phyloP scores from a whole-genome alignment of 495 filamentous ascomycete species.

The Coniosporium apollinis region DNA sequence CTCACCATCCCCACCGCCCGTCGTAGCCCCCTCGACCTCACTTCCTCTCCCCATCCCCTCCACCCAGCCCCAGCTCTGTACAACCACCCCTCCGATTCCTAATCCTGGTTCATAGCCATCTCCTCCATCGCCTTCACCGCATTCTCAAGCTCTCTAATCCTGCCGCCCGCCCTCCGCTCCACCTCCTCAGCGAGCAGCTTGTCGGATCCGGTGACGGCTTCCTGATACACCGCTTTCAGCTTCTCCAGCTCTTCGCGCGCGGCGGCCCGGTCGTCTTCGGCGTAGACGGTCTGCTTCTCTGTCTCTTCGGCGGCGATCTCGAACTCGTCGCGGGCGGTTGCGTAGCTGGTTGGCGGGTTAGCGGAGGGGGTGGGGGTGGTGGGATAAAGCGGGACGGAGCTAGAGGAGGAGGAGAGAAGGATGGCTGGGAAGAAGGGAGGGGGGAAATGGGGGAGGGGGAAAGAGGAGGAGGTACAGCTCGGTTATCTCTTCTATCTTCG shows the following conservation, averaged over 20 bases:
- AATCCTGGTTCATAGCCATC: slow-evolving; percentile 21
- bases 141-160: slow-evolving; percentile 37
- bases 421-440: neutral
- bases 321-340: slow-evolving; percentile 35
- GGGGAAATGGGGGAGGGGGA: neutral
- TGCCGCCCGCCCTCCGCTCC: slow-evolving; percentile 29
- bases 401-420: neutral
- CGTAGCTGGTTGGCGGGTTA: slow-evolving; percentile 15
- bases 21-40: too few species aligned
- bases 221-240: slow-evolving; percentile 30
- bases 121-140: slow-evolving; percentile 34
- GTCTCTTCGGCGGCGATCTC: slow-evolving; percentile 41
- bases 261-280: slow-evolving; percentile 33
- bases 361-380: neutral
- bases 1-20: too few species aligned
- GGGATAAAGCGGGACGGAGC: neutral
- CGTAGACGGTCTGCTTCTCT: slow-evolving; percentile 36
- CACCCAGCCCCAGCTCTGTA: too few species aligned
- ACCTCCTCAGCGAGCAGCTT: slow-evolving; percentile 29
- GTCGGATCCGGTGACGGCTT: slow-evolving; percentile 21
- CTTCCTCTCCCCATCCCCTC: too few species aligned
- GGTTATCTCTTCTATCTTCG: slow-evolving; percentile 27
- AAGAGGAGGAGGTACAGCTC: slow-evolving; percentile 19
- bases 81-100: too few species aligned
- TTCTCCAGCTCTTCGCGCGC: slow-evolving; percentile 33